Base-by-base conservation (phyloP, 495 filamentous ascomycete species). In the Tricharina praecox region DNA sequence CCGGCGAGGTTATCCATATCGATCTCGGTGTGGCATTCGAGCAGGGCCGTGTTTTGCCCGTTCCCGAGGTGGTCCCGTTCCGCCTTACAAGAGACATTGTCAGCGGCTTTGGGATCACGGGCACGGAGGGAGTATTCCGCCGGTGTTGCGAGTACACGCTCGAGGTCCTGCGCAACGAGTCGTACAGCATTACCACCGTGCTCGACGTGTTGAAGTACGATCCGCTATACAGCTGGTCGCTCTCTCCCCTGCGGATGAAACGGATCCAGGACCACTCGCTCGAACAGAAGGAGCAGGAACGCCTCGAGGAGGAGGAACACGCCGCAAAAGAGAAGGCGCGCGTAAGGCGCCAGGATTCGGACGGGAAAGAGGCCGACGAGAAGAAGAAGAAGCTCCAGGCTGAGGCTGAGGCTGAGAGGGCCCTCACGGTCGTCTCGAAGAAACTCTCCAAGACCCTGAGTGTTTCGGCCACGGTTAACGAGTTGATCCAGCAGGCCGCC, bases 81-180 rank as follows among this genome's bases (percentile, higher is more conserved):
- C 74, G 90, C 3, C 64, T 97, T 49, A 95, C 90, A n/a, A 72
- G 90, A 19, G 90, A 97, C 61, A 76, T 97, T 23, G 85, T 96
- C 10, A 92, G 96, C 59, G 90, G 84, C 18, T 95, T 97, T 79
- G 90, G 90, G 18, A 83, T 95, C 52, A 93, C 85, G 25, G 81
- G 81, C 54, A 94, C 86, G 0, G 90, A 97, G 65, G 90, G 90
- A 5, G 84, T 95, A 1, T 97, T 95, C 67, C 76, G 88, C 9
- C 73, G 90, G 19, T 97, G 92, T 63, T 97, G 92, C 63, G 92
- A 97, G 62, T 95, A 96, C 58, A 96, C 87, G 0, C 72, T 97
- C 3, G 86, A 94, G 51, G 85, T 93, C 13, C 69, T 97, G 24
- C 78, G 92, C 9, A 79, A 92, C 57, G 90, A 97, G 63, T 79